A percentile compares a stretch with the other conserved stretches of the same genome.
Conservation (phyloP, 768 basidiomycete species). For the Auriscalpium microsporum region DNA sequence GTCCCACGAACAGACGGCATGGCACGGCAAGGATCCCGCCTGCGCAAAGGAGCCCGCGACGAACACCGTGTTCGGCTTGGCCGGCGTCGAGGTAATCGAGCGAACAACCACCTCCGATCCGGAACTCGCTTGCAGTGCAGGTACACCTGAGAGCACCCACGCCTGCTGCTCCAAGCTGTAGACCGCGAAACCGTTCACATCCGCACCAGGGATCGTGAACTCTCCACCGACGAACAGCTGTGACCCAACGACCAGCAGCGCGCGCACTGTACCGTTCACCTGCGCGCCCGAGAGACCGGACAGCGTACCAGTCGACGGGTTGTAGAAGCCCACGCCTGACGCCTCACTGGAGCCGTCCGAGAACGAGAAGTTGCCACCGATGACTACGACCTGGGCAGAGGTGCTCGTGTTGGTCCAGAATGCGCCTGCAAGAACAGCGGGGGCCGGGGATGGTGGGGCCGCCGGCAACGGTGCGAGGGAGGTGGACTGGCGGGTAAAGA, state of each 20-base stretch:
- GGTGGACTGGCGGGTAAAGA: conserved; percentile 47
- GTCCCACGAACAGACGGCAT: conserved; percentile 73
- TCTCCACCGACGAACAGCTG: conserved; percentile 78
- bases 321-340: conserved; percentile 65
- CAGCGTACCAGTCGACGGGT: conserved; percentile 40
- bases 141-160: conserved; percentile 54
- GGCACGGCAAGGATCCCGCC: conserved; percentile 69
- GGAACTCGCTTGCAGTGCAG: conserved; percentile 48
- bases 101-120: conserved; percentile 58
- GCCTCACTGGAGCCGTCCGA: conserved; percentile 28
- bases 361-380: conserved; percentile 89
- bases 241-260: conserved; percentile 65
- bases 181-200: conserved; percentile 62
- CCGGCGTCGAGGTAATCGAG: conserved; percentile 55
- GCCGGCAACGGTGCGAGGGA: conserved; percentile 47
- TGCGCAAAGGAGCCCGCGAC: conserved; percentile 84
- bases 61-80: conserved; percentile 54
- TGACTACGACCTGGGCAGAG: conserved; percentile 55
- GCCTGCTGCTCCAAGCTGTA: conserved; percentile 63
- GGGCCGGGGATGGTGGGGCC: conserved; percentile 50
- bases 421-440: conserved; percentile 75
- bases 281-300: conserved; percentile 51
- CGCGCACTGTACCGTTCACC: conserved; percentile 66
- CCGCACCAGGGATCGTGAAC: conserved; percentile 54
- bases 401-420: conserved; percentile 84